These are phyloP conservation scores for Scutellaria minor DNA, from an alignment of 257 asterid genomes.

Conservation along the genomic window DNA sequence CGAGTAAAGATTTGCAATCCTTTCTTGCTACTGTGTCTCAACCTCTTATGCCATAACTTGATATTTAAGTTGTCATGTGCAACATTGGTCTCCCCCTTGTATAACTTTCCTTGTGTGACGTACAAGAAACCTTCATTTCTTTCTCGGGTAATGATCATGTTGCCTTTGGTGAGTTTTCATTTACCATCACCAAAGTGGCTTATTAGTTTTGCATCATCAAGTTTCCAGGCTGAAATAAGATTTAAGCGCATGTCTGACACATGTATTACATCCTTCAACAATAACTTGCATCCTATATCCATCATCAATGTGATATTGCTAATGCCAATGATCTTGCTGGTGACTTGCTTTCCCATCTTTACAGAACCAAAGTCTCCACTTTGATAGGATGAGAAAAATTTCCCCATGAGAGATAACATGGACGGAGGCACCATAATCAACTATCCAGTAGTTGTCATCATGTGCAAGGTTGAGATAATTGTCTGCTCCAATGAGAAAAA, in stretches of 20 bases:
- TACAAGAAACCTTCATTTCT: background rate
- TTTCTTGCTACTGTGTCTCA: no score
- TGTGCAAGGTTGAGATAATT: no score
- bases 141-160: background rate
- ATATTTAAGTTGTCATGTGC: background rate
- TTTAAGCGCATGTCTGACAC: conserved; percentile 18
- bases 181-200: background rate
- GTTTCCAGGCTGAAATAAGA: conserved; percentile 1
- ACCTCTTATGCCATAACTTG: no score
- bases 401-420: background rate
- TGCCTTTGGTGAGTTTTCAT: conserved; percentile 21
- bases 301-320: background rate
- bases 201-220: background rate
- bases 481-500: background rate
- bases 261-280: conserved; percentile 22
- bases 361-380: background rate
- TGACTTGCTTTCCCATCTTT: background rate
- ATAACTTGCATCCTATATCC: background rate
- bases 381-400: conserved; percentile 1
- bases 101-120: background rate
- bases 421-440: no score
- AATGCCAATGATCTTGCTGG: background rate
- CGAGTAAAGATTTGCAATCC: no score
- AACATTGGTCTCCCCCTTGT: no score
- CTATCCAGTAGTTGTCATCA: no score